Evolutionary conservation across 257 asterid species (phyloP), one percentile per base, ranked within the genome.

Genomic region (Haberlea rhodopensis): DNA sequence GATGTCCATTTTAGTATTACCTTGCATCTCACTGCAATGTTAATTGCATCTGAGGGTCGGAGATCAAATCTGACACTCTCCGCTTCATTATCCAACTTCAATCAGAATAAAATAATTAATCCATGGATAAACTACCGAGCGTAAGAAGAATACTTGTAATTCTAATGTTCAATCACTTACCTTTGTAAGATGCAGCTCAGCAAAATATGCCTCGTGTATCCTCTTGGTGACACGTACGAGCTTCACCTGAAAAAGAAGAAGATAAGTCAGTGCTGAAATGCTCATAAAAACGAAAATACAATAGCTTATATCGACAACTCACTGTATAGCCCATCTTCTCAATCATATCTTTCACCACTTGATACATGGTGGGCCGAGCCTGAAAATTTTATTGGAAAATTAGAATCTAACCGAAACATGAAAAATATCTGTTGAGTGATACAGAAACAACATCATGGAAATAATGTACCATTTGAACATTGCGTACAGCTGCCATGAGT

Each of bases 21-120:
- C 99, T 89, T 87, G 95, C 96, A 89, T 84, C 90, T 89, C 63
- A 92, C 97, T 7, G 95, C 99, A 66, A 92, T 92, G 78, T 92
- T 94, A 65, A 94, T 94, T 68, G 99, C 99, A 82, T 94, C 99
- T 0, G 96, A 94, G 40, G 99, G 99, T 19, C 97, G 94, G 61
- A 92, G 89, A 77, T 92, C 99, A 57, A 92, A 84, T 80, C 87
- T 78, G 59, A 92, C 48, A 71, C 72, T 69, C 70, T 85, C 96
- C 15, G 74, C 82, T 78, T 85, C 96, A 57, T 92, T 76, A 55
- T 76, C 99, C 71, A 75, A 60, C 95, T 92, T 82, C 71, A 67
- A 79, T 43, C 60, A 66, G 59, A 66, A 71, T 43, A 43, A 43
- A 64, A 60, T 23, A 78, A 18, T 43, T 37, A 3, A 57, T 66